Conservation (phyloP, 768 basidiomycete genomes). For the Rossbeevera mucosa region DNA sequence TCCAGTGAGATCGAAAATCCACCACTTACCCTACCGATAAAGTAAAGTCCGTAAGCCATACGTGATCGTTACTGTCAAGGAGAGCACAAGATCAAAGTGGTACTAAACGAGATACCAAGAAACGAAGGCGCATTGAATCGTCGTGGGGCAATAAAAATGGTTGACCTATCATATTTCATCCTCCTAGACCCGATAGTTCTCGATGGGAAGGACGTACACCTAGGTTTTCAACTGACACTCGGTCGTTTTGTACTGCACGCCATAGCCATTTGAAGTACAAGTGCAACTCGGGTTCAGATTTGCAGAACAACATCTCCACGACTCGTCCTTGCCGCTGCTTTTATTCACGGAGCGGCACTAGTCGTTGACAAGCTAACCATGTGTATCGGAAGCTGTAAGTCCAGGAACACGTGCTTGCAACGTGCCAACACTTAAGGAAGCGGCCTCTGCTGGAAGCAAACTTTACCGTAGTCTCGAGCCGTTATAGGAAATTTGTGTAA, state of each 20-base stretch:
- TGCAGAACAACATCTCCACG: neutral
- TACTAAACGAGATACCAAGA: too few species aligned
- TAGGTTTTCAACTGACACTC: too few species aligned
- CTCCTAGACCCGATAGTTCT: neutral
- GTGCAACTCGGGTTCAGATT: neutral
- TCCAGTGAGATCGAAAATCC: neutral
- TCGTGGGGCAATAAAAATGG: too few species aligned
- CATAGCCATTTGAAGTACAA: too few species aligned
- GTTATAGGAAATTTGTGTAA: neutral
- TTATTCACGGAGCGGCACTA: neutral
- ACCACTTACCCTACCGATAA: too few species aligned
- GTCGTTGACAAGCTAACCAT: neutral
- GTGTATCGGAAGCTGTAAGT: neutral
- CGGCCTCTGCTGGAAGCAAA: too few species aligned
- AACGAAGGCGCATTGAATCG: too few species aligned
- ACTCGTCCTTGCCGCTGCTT: neutral
- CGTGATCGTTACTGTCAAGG: too few species aligned
- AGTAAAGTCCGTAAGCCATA: too few species aligned
- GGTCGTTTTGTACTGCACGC: too few species aligned
- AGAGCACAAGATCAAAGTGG: too few species aligned
- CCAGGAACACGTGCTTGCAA: neutral
- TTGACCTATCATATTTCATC: neutral
- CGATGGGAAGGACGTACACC: neutral
- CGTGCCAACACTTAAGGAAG: too few species aligned
- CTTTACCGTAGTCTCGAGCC: neutral